These are phyloP conservation scores for Phaeosphaeriaceae sp. DNA, from an alignment of 2,329 filamentous ascomycete species.

Conservation along the genomic window DNA sequence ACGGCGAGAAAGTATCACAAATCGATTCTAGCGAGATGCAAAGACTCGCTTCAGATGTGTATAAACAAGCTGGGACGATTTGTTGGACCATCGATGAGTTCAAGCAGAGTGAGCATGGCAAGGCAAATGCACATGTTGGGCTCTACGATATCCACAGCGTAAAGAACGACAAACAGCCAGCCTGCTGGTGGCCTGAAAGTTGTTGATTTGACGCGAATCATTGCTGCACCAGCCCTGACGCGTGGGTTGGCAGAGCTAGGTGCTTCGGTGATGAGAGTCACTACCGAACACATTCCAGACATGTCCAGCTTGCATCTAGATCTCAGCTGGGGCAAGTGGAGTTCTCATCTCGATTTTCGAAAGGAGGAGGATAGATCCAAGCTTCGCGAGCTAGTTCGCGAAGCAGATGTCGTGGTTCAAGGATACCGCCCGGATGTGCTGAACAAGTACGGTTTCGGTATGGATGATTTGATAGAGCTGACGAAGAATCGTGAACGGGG, in stretches of 20 bases:
- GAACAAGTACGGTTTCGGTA: constrained; percentile 55
- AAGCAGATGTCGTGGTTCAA: constrained; percentile 60
- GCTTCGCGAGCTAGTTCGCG: constrained; percentile 51
- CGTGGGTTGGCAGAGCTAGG: constrained; percentile 55
- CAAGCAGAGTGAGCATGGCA: constrained; percentile 49
- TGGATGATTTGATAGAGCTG: constrained; percentile 51
- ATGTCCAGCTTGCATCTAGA: constrained; percentile 53
- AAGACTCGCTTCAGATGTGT: constrained; percentile 43
- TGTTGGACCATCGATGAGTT: constrained; percentile 49
- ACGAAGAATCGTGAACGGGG: constrained; percentile 51
- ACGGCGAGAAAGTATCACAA: constrained; percentile 42
- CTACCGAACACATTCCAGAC: constrained; percentile 50
- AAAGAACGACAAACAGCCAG: constrained; percentile 43
- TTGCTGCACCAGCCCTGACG: constrained; percentile 56
- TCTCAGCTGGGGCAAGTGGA: constrained; percentile 60
- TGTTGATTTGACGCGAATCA: constrained; percentile 58
- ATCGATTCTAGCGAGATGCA: constrained; percentile 47
- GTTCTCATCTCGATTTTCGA: constrained; percentile 53
- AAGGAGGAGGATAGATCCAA: constrained; percentile 47
- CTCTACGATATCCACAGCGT: constrained; percentile 49
- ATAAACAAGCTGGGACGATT: constrained; percentile 52
- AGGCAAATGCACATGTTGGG: constrained; percentile 51
- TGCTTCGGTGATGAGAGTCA: constrained; percentile 56
- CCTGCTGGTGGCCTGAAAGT: constrained; percentile 59
- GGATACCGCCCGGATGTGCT: constrained; percentile 58